Conservation (phyloP, 2,329 filamentous ascomycete genomes). For the Ascochyta fabae region DNA sequence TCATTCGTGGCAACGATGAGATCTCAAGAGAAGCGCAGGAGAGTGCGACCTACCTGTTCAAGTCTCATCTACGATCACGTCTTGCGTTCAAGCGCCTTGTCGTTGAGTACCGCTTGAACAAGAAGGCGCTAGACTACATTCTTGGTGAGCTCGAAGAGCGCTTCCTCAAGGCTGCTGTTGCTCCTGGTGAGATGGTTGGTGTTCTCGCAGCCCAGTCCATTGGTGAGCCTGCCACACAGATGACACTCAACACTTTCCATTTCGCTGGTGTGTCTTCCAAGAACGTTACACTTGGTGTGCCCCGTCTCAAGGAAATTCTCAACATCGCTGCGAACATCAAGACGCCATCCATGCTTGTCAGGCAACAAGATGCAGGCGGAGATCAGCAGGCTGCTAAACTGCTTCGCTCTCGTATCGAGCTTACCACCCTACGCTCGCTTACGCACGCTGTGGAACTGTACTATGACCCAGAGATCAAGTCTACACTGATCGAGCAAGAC, state of each 20-base stretch:
- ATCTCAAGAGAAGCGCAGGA: conserved; percentile 86
- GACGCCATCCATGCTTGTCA: conserved; percentile 96
- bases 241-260: conserved; percentile 99
- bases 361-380: conserved; percentile 67
- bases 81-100: conserved; percentile 94
- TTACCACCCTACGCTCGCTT: conserved; percentile 90
- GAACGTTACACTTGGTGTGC: conserved; percentile 99
- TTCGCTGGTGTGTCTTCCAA: conserved; percentile 99
- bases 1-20: conserved; percentile 83
- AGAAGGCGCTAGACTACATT: conserved; percentile 90
- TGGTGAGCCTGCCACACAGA: conserved; percentile 97
- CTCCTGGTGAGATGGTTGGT: conserved; percentile 97
- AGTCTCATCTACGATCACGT: conserved; percentile 85
- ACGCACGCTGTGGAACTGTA: conserved; percentile 94
- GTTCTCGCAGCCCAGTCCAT: conserved; percentile 98
- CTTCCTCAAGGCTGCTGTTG: conserved; percentile 84
- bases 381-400: conserved; percentile 83
- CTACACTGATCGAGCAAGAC: conserved; percentile 86
- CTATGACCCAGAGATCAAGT: conserved; percentile 89
- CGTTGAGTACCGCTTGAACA: conserved; percentile 82
- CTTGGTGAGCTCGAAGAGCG: conserved; percentile 88
- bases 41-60: conserved; percentile 90
- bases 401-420: conserved; percentile 88
- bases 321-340: conserved; percentile 98
- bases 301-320: conserved; percentile 98